phyloP scores from a whole-genome alignment of 768 basidiomycete species.

The Trametopsis cervina region DNA sequence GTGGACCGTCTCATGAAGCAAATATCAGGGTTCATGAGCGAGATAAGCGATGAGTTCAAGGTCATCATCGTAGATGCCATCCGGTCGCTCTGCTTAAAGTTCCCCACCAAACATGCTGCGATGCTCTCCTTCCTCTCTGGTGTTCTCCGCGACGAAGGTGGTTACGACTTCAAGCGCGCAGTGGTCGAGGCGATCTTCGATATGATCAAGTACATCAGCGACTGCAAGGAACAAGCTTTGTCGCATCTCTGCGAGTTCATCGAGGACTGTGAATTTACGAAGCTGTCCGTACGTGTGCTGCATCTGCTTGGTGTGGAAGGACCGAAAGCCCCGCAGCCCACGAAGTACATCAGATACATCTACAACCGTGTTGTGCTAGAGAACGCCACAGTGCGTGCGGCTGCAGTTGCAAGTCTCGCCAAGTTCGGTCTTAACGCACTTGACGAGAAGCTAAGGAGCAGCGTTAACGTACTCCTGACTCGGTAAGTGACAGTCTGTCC shows the following conservation, averaged over 20 bases:
- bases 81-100: conserved; percentile 96
- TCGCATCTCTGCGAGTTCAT: conserved; percentile 99
- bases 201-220: conserved; percentile 97
- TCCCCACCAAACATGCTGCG: conserved; percentile 91
- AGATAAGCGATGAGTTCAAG: conserved; percentile 99
- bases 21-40: conserved; percentile 97
- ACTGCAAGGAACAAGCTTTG: conserved; percentile 95
- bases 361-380: conserved; percentile 99
- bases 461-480: conserved; percentile 80
- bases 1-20: conserved; percentile 99
- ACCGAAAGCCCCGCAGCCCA: conserved; percentile 91
- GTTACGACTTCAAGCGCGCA: conserved; percentile 98
- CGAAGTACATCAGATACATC: conserved; percentile 98
- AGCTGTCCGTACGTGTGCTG: conserved; percentile 94
- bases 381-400: conserved; percentile 95
- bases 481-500: conserved; percentile 63
- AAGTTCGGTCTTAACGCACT: conserved; percentile 92
- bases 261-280: conserved; percentile 99
- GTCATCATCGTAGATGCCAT: conserved; percentile 99
- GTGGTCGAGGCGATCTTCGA: conserved; percentile 99
- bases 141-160: conserved; percentile 95
- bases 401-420: conserved; percentile 89
- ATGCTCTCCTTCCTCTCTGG: conserved; percentile 98
- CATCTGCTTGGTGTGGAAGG: conserved; percentile 95
- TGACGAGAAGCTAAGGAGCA: conserved; percentile 74